A percentile compares a stretch with the other conserved stretches of the same genome.
These are phyloP conservation scores for Pichia sp. DNA, from an alignment of 1,139 yeast species.

Conservation along the genomic window DNA sequence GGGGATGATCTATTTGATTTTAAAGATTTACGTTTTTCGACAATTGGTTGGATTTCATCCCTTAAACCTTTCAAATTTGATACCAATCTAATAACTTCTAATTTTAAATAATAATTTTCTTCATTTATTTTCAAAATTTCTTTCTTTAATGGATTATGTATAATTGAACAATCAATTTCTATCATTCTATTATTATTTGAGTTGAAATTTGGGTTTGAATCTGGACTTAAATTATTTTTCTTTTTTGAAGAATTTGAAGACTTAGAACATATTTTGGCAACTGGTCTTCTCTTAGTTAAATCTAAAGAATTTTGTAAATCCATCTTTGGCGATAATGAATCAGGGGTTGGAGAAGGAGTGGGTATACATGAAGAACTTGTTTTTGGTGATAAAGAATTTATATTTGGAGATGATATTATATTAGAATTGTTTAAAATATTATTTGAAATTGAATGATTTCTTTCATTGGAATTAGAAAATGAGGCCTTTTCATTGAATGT, in stretches of 20 bases:
- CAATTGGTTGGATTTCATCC: slow-evolving; percentile 16
- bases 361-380: slow-evolving; percentile 4
- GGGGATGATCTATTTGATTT: too few relatives aligned
- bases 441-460: slow-evolving; percentile 4
- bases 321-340: slow-evolving; percentile 9
- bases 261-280: neutral
- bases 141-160: slow-evolving; percentile 28
- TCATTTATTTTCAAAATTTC: slow-evolving; percentile 31
- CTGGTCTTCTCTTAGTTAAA: slow-evolving; percentile 1
- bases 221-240: neutral
- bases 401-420: slow-evolving; percentile 2
- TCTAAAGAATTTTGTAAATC: neutral
- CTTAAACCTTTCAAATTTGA: slow-evolving; percentile 29
- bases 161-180: slow-evolving; percentile 18
- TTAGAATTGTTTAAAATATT: neutral
- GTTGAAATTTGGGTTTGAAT: neutral
- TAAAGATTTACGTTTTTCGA: slow-evolving; percentile 8
- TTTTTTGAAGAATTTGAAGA: neutral
- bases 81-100: slow-evolving; percentile 31
- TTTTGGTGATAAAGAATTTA: neutral
- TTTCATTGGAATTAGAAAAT: too few relatives aligned
- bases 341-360: slow-evolving; percentile 13
- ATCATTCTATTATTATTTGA: slow-evolving; percentile 10
- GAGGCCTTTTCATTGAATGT: too few relatives aligned
- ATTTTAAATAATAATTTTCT: slow-evolving; percentile 31